A percentile compares a stretch with the other conserved stretches of the same genome.
phyloP scores from a whole-genome alignment of 176 grass and related monocot species.

The Zoysia pacifica region DNA sequence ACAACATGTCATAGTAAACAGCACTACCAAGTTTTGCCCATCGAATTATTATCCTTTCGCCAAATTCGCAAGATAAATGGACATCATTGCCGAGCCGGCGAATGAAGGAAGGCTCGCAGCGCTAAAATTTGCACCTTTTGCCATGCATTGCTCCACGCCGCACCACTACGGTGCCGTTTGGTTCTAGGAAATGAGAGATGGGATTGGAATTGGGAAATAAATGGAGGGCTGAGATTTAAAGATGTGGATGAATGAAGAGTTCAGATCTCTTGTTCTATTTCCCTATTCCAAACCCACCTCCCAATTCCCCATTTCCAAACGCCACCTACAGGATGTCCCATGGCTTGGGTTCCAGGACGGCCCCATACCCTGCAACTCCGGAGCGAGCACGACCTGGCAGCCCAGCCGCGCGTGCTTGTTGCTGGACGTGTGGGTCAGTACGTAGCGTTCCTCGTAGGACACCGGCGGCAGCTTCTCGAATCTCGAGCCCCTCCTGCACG shows the following conservation, averaged over 20 bases:
- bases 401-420: slow-evolving; percentile 92
- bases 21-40: slow-evolving; percentile 41
- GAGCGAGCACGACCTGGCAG: slow-evolving; percentile 83
- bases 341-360: slow-evolving; percentile 81
- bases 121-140: slow-evolving; percentile 19
- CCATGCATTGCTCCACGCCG: background rate
- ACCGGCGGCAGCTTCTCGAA: slow-evolving; percentile 66
- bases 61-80: slow-evolving; percentile 38
- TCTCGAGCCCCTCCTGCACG: slow-evolving; percentile 88
- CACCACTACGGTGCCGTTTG: slow-evolving; percentile 32
- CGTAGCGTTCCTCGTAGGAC: slow-evolving; percentile 76
- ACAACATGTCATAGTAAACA: slow-evolving; percentile 29
- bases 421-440: slow-evolving; percentile 72
- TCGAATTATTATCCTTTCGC: slow-evolving; percentile 51
- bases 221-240: too few relatives aligned
- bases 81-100: background rate
- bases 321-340: slow-evolving; percentile 69
- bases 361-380: slow-evolving; percentile 88
- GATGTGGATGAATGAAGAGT: too few relatives aligned
- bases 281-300: too few relatives aligned
- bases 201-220: too few relatives aligned
- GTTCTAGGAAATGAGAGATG: too few relatives aligned
- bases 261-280: too few relatives aligned
- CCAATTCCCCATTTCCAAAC: too few relatives aligned
- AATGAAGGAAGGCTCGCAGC: slow-evolving; percentile 20